Percentiles rank a stretch among this genome's conserved stretches.
Evolutionary conservation across 305 asterid genomes (phyloP).

Genomic region (Fraxinus paxiana): DNA sequence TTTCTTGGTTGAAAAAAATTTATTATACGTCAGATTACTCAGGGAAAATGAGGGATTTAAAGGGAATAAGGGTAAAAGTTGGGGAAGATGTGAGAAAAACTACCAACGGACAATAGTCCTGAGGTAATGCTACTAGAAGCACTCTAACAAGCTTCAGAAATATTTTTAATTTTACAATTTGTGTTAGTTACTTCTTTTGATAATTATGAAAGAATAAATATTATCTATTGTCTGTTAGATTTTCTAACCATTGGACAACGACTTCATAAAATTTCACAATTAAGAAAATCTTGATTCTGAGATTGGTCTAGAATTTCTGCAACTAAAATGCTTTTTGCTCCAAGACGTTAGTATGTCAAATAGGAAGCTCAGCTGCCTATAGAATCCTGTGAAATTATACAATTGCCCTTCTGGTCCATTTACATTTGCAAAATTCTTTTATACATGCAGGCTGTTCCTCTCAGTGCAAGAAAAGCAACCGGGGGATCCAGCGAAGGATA

Average conservation of each 20-base stretch:
- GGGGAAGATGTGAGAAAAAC: background rate
- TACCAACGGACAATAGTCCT: background rate
- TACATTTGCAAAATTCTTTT: background rate
- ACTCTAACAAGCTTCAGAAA: background rate
- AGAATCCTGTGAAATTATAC: background rate
- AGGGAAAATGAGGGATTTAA: background rate
- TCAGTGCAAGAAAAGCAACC: slow-evolving; percentile 77
- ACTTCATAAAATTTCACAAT: background rate
- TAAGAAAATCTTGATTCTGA: background rate
- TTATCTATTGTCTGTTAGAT: background rate
- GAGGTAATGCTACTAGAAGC: background rate
- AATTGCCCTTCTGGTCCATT: background rate
- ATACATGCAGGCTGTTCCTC: slow-evolving; percentile 78
- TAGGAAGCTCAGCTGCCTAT: background rate
- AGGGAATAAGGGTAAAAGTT: background rate
- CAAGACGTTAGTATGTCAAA: background rate
- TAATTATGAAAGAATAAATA: background rate
- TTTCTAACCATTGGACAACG: background rate
- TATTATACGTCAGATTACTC: background rate
- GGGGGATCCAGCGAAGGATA: slow-evolving; percentile 85
- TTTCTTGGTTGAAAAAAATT: background rate
- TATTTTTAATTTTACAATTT: background rate
- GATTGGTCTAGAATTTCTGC: background rate
- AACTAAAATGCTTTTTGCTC: background rate
- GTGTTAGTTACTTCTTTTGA: background rate